Evolutionary conservation across 2,329 filamentous ascomycete genomes (phyloP).

Genomic region (Arthrobotrys sinensis): DNA sequence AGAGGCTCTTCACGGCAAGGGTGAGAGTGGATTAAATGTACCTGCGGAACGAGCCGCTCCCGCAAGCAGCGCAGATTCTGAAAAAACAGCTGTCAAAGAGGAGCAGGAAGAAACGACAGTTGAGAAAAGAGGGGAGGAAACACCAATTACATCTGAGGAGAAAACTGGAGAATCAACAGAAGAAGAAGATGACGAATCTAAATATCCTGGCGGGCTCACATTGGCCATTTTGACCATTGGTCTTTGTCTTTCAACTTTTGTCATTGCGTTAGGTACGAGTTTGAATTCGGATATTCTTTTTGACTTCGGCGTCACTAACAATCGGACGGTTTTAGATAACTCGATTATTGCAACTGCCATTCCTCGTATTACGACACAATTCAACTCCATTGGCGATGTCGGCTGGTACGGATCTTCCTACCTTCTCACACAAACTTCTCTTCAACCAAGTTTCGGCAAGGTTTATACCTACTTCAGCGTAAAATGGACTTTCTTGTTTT

Average conservation of each 20-base stretch:
- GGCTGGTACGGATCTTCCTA: conserved; percentile 69
- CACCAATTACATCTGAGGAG: conserved; percentile 34
- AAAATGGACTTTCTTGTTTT: conserved; percentile 63
- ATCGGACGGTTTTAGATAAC: conserved; percentile 36
- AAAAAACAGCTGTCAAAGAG: conserved; percentile 39
- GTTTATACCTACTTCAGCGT: conserved; percentile 68
- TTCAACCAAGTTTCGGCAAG: conserved; percentile 68
- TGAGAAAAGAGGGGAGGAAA: conserved; percentile 18
- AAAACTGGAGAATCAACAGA: conserved; percentile 23
- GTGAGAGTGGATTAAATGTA: conserved; percentile 24
- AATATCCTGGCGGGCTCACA: conserved; percentile 49
- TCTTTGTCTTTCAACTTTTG: conserved; percentile 59
- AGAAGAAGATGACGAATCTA: conserved; percentile 53
- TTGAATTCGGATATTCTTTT: not conserved
- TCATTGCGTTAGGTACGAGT: conserved; percentile 46
- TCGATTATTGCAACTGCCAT: conserved; percentile 61
- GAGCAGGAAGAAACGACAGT: conserved; percentile 17
- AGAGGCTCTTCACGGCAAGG: conserved; percentile 43
- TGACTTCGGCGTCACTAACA: not conserved
- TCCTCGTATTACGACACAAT: conserved; percentile 62
- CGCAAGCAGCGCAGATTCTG: conserved; percentile 47
- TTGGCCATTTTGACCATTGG: conserved; percentile 48
- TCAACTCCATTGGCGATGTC: conserved; percentile 67
- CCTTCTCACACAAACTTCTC: conserved; percentile 67
- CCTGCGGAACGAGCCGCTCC: conserved; percentile 39